Conservation (phyloP, 2,329 filamentous ascomycete genomes). For the Ploettnerulaceae sp. region DNA sequence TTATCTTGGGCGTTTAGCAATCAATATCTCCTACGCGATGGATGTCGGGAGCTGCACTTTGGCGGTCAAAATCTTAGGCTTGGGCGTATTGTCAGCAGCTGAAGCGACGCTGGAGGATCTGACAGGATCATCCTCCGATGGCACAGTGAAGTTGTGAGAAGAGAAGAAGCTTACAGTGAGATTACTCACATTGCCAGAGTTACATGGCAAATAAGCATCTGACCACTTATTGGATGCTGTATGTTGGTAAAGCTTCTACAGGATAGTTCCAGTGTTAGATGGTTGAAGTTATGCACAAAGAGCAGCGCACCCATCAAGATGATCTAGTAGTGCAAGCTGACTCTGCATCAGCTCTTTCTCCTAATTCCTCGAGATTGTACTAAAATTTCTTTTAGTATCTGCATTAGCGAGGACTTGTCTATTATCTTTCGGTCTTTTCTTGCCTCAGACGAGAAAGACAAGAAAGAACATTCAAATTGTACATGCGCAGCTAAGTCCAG, state of each 20-base stretch:
- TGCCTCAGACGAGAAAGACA: too few relatives aligned
- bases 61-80: not conserved
- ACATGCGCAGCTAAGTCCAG: too few relatives aligned
- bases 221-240: not conserved
- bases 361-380: too few relatives aligned
- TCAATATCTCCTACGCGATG: not conserved
- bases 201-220: not conserved
- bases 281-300: too few relatives aligned
- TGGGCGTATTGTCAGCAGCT: conserved; percentile 2
- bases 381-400: too few relatives aligned
- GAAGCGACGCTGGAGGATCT: conserved; percentile 1
- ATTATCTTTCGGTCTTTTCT: too few relatives aligned
- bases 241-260: not conserved
- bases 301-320: too few relatives aligned
- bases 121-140: not conserved
- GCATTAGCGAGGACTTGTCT: too few relatives aligned
- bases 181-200: not conserved
- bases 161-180: conserved; percentile 1
- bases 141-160: not conserved
- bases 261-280: not conserved
- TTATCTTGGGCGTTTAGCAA: not conserved
- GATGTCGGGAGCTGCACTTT: not conserved
- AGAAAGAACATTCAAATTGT: too few relatives aligned
- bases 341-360: too few relatives aligned
- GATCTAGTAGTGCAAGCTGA: too few relatives aligned